A percentile compares a stretch with the other conserved stretches of the same genome.
Evolutionary conservation across 2,329 filamentous ascomycete genomes (phyloP).

Genomic region (Stagonosporopsis vannaccii): DNA sequence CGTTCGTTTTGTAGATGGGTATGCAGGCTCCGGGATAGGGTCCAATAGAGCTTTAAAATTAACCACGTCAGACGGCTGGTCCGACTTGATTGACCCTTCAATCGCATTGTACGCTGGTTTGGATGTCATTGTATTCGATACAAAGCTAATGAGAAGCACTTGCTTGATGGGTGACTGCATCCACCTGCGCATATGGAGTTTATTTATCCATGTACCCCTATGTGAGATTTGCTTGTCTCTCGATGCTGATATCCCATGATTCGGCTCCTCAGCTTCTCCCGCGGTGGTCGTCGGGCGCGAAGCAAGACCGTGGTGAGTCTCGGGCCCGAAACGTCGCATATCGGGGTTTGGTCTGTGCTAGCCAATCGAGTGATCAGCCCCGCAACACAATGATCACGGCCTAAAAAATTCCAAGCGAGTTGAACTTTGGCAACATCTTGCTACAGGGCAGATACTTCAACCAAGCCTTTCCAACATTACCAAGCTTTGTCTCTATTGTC

Average conservation of each 20-base stretch:
- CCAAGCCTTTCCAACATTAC: background rate
- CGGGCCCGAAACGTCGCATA: constrained; percentile 5
- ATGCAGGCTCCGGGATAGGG: background rate
- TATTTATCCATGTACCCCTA: background rate
- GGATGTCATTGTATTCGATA: background rate
- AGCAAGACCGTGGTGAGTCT: background rate
- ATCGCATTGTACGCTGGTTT: background rate
- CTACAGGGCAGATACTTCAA: background rate
- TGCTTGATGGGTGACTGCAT: background rate
- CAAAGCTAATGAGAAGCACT: background rate
- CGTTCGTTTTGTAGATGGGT: background rate
- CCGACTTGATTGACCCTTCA: background rate
- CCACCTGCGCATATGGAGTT: background rate
- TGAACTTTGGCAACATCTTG: background rate
- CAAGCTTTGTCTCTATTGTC: background rate
- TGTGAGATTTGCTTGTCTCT: background rate
- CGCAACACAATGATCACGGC: background rate
- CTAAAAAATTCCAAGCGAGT: background rate
- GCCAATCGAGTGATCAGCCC: too few species aligned
- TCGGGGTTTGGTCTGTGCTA: background rate
- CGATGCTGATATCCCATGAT: background rate
- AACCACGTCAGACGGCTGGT: background rate
- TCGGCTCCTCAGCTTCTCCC: background rate
- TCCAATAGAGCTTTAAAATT: background rate
- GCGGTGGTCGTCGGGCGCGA: background rate